Conservation (phyloP, 2,329 filamentous ascomycete genomes). For the Lachnellula suecica region DNA sequence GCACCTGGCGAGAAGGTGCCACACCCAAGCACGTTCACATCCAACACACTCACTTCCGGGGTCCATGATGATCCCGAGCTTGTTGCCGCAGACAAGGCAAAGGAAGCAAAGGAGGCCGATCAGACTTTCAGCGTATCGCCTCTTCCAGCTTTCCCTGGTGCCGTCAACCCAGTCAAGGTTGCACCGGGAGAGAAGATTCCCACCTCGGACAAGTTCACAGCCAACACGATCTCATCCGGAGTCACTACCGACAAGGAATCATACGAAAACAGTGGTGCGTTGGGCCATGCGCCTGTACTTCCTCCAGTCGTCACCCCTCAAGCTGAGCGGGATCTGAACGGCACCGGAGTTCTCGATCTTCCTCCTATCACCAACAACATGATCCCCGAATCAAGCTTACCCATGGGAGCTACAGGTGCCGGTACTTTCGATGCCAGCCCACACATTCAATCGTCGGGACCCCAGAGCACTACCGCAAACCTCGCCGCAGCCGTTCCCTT, state of each 20-base stretch:
- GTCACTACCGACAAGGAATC: slow-evolving; percentile 80
- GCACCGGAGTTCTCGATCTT: slow-evolving; percentile 44
- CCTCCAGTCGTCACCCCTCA: slow-evolving; percentile 42
- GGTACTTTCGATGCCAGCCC: slow-evolving; percentile 51
- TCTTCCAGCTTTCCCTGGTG: slow-evolving; percentile 60
- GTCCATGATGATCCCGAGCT: slow-evolving; percentile 81
- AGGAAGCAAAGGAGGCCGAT: slow-evolving; percentile 37
- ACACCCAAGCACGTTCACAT: slow-evolving; percentile 59
- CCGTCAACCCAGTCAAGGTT: slow-evolving; percentile 77
- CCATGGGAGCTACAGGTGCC: slow-evolving; percentile 49
- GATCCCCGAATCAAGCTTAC: slow-evolving; percentile 82
- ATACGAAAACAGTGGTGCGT: slow-evolving; percentile 76
- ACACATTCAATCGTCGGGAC: slow-evolving; percentile 49
- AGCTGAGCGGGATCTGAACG: slow-evolving; percentile 31
- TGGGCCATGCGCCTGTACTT: slow-evolving; percentile 35
- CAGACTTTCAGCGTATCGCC: slow-evolving; percentile 57
- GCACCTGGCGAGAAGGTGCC: slow-evolving; percentile 81
- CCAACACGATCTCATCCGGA: slow-evolving; percentile 68
- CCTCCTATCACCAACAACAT: slow-evolving; percentile 60
- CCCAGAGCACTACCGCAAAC: slow-evolving; percentile 41
- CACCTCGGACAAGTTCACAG: slow-evolving; percentile 58
- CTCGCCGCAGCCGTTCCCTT: slow-evolving; percentile 44
- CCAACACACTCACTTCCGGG: slow-evolving; percentile 68
- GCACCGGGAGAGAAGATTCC: slow-evolving; percentile 81
- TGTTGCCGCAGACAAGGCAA: slow-evolving; percentile 49